Conservation (phyloP, 352 stramenopile species). For the Pythium monospermum region DNA sequence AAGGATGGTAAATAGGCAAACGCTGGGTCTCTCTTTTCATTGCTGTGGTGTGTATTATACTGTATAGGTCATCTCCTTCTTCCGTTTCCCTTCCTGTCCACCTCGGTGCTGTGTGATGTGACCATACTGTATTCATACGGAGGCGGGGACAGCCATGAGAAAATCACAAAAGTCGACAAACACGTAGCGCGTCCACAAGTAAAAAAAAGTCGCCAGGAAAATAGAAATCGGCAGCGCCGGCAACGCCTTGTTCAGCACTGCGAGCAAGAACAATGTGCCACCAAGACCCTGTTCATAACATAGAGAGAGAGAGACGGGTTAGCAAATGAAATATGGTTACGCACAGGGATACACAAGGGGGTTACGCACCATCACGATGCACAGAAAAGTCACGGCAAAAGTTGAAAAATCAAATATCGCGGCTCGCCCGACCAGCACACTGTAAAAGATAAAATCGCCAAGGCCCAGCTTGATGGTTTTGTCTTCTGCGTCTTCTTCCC, state of each 20-base stretch:
- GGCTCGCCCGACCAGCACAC: slow-evolving; percentile 94
- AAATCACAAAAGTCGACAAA: slow-evolving; percentile 84
- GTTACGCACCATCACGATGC: slow-evolving; percentile 87
- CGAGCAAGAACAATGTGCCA: slow-evolving; percentile 93
- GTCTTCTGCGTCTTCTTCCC: slow-evolving; percentile 63
- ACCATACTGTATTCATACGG: slow-evolving; percentile 17
- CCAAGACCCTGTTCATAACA: slow-evolving; percentile 68
- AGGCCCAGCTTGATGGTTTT: slow-evolving; percentile 93
- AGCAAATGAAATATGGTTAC: neutral
- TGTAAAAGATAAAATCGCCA: slow-evolving; percentile 99
- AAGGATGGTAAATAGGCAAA: too few relatives aligned
- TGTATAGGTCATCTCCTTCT: too few relatives aligned
- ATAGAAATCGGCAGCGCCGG: slow-evolving; percentile 95
- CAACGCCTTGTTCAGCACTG: slow-evolving; percentile 91
- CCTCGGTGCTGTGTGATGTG: too few relatives aligned
- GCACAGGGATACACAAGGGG: neutral
- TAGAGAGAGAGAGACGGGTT: slow-evolving; percentile 6
- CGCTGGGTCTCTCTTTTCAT: neutral
- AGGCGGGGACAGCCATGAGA: slow-evolving; percentile 39
- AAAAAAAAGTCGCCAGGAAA: slow-evolving; percentile 78
- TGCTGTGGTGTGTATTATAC: neutral
- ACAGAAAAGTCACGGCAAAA: slow-evolving; percentile 92
- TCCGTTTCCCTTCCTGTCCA: too few relatives aligned
- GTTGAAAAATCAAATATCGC: slow-evolving; percentile 95
- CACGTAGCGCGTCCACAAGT: slow-evolving; percentile 78